Percentiles rank a stretch among this genome's conserved stretches.
Evolutionary conservation across 2,329 filamentous ascomycete genomes (phyloP).

Genomic region (Cladosporium sp.): DNA sequence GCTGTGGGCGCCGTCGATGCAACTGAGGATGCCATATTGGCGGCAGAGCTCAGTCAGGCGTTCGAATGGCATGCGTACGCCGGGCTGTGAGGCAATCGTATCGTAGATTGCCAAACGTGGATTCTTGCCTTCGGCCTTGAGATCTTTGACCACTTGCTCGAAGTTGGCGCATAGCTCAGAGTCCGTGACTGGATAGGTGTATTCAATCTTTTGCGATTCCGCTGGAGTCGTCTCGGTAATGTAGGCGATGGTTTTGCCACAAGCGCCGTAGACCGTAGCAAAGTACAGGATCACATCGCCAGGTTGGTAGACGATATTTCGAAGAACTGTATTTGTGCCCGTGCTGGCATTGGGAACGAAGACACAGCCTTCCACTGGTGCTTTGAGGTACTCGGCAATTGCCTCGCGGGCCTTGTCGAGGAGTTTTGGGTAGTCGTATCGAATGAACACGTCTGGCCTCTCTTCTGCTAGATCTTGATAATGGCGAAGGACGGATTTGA

Average conservation of each 20-base stretch:
- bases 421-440: constrained; percentile 58
- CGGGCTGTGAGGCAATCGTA: constrained; percentile 72
- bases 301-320: constrained; percentile 62
- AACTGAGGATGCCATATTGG: constrained; percentile 62
- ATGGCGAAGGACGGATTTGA: constrained; percentile 56
- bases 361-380: constrained; percentile 61
- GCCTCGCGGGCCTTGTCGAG: constrained; percentile 62
- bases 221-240: constrained; percentile 62
- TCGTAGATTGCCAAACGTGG: constrained; percentile 72
- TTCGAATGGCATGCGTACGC: constrained; percentile 75
- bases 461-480: constrained; percentile 65
- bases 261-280: constrained; percentile 70
- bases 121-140: constrained; percentile 53
- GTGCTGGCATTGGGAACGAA: constrained; percentile 78
- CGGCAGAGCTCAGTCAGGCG: constrained; percentile 59
- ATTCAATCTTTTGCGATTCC: constrained; percentile 49
- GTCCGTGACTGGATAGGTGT: constrained; percentile 67
- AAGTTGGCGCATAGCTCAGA: constrained; percentile 61
- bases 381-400: constrained; percentile 62
- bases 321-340: constrained; percentile 72
- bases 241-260: constrained; percentile 68
- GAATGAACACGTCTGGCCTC: constrained; percentile 70
- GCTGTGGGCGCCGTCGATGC: constrained; percentile 81
- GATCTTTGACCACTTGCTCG: constrained; percentile 50
- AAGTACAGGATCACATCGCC: constrained; percentile 79